Base-by-base conservation (phyloP, 345 rosid species). In the Eucalyptus cloeziana region DNA sequence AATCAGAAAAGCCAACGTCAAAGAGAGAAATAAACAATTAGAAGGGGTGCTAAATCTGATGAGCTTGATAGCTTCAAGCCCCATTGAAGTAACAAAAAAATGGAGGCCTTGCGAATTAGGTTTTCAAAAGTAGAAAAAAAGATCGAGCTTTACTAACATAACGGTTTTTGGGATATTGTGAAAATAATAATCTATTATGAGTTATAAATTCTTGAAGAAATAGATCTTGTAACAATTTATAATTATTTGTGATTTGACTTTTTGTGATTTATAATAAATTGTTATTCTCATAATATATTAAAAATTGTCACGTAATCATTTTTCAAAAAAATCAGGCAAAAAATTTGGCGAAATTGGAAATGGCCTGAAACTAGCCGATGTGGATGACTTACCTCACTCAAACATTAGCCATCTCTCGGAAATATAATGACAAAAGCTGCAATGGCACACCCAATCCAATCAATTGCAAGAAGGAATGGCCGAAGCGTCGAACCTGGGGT, bases 101-200 rank as follows among this genome's bases (percentile, higher is more conserved):
- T 67, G 79, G 22, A 67, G 79, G 40, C 40, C 79, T 31, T 3
- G 37, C 6, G 2, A 31, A n/a, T 64, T 64, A n/a, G 76, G 5
- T n/a, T 64, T 64, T 64, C 10, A 14, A 64, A n/a, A n/a, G 21
- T 64, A 14, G 21, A 56, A 56, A 56, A 52, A 52, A 52, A 52
- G 7, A 52, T 52, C 25, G 0, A 10, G 25, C 10, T 52, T 52
- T 52, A 52, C 10, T 52, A 52, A 52, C 2, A 19, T 19, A 52
- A 52, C 0, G 1, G 1, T 19, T 52, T 1, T 19, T 52, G 1
- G 0, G 5, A 52, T 52, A 1, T 0, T 3, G 10, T 52, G 25
- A 52, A 0, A 52, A 19, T 52, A 2, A 52, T 52, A 52, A 19
- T 52, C 2, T 52, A 52, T 0, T 7, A 0, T 52, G 58, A 52